Base-by-base conservation (phyloP, 1,139 yeast genomes). In the Taphrina deformans region DNA sequence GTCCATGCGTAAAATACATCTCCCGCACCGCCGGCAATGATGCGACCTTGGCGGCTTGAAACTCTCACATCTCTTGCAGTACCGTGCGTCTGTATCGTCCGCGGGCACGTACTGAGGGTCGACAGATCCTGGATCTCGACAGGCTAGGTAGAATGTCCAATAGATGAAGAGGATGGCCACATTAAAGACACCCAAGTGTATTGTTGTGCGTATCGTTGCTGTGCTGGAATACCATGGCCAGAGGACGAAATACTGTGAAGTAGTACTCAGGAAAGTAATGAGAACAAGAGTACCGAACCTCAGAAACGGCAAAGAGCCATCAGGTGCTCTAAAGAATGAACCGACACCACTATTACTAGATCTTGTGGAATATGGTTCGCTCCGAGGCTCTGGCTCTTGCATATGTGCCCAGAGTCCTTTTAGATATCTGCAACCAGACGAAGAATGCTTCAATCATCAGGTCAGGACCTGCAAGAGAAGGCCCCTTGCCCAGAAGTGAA, bases 11-110 rank as follows among this genome's bases (percentile, higher is more conserved):
- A 88, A 74, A 14, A 89, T 86, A 72, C 96, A 89, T 41, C 71
- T 71, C 38, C 72, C 70, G 70, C 81, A 78, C 40, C 75, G 73
- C 41, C 84, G 84, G 75, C 96, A 89, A 74, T 89, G 96, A 72
- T 89, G 96, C 1, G 89, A 74, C 58, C 96, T 78, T 72, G 85
- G 90, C 0, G 96, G 96, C 72, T 89, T 89, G 72, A 80, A 83
- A 23, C 72, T 75, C 35, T 83, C 71, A 73, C 96, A 89, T 71
- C 87, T 88, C 75, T 3, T 72, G 70, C 16, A 71, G 29, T 58
- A 68, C 12, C 67, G 62, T 3, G 52, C 44, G 2, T 55, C 46
- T 16, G 40, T 41, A 5, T 35, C 59, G 24, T 35, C 38, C 7
- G 56, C 27, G 14, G 63, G 63, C 10, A 44, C 21, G 40, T 50